Base-by-base conservation (phyloP, 192 early-diverging fungal species). In the Funneliformis geosporum region DNA sequence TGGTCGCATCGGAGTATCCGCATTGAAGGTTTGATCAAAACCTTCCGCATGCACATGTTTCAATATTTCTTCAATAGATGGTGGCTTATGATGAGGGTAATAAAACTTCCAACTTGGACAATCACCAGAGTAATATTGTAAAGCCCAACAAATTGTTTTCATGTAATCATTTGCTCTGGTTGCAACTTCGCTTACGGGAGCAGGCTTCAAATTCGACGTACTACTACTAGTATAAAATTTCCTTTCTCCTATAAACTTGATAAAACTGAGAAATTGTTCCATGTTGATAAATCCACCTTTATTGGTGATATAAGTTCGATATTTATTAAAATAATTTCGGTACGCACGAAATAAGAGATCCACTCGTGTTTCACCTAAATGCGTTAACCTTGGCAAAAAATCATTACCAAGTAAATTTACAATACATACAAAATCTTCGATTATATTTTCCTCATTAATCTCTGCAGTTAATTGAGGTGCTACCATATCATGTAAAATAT, bases 401-500 rank as follows among this genome's bases (percentile, higher is more conserved):
- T 78, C 77, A 39, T 78, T 78, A 25, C 77, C 77, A 47, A 78
- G 64, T 16, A 78, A 69, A 10, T 40, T 69, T 55, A 46, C 68
- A 9, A 78, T 78, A 33, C 77, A 78, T 14, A 78, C 76, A 78
- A 78, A 78, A 33, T 78, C 77, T 33, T 78, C 50, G n/a, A 78
- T 67, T 16, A 78, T 50, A 59, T 69, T 78, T 11, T 78, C 66
- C 38, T 78, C 42, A 2, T 78, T 9, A 23, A 59, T 69, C 14
- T 23, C 2, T 11, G 43, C 9, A 8, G 28, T 4, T 23, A 18
- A 69, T 59, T 23, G n/a, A 47, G 12, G 23, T 33, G 12, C 28
- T 28, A 55, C 39, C 77, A 78, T 78, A 69, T 69, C 77, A 50
- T 40, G 33, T 5, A 78, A 39, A 21, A 78, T 62, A 59, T 67